Conservation (phyloP, 202 grass and related monocot genomes). For the Panicum hallii region DNA sequence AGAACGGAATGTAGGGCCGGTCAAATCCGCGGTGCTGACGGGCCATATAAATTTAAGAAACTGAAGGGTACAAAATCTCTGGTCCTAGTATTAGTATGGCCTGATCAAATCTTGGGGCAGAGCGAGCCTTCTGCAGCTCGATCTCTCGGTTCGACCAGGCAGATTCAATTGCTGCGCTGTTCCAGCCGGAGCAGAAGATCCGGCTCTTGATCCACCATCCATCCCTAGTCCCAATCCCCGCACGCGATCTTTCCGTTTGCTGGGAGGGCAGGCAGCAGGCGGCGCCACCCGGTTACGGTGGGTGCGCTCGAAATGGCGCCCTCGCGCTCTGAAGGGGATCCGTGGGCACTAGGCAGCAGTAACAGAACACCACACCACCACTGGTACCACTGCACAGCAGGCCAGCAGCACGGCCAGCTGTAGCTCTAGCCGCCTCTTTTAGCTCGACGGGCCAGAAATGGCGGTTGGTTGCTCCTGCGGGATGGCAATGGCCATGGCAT, state of each 20-base stretch:
- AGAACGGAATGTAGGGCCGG: too few species aligned
- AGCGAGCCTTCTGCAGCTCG: neutral
- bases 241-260: neutral
- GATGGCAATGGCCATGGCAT: too few species aligned
- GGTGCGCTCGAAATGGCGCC: neutral
- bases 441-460: too few species aligned
- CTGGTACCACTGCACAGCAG: too few species aligned
- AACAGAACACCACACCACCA: too few species aligned
- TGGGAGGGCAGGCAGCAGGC: neutral
- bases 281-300: neutral
- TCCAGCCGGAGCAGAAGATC: neutral
- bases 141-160: neutral
- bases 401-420: too few species aligned
- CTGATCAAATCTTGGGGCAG: neutral
- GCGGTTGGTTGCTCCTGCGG: too few species aligned
- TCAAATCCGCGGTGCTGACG: constrained; percentile 1
- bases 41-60: neutral
- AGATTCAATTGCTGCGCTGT: neutral
- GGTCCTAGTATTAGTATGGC: neutral
- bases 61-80: neutral
- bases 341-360: too few species aligned
- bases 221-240: neutral
- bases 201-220: neutral
- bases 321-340: too few species aligned
- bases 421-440: too few species aligned